Evolutionary conservation across 2,329 filamentous ascomycete species (phyloP), one percentile per base, ranked within the genome.

Genomic region (Phyllosticta citriasiana): DNA sequence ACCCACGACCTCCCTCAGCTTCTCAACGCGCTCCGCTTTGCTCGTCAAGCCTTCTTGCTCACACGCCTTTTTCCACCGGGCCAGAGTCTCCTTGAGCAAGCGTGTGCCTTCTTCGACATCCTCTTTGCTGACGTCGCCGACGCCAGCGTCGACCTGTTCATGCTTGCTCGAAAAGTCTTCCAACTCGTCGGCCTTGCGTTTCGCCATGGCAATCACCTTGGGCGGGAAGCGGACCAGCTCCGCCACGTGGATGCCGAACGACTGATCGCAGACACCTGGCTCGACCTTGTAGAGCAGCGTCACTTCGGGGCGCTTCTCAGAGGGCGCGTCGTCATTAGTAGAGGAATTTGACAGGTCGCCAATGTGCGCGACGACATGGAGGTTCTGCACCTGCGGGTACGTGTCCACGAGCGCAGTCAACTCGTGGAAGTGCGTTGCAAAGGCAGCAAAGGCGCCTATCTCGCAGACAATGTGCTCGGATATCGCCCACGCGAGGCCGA

Each of bases 171-270:
- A 88, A 69, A 99, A 99, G 73, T 99, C 94, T 73, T 99, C 94
- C 40, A 99, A 81, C 79, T 99, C 95, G 73, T 97, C 94, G 0
- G 94, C 94, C 78, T 99, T 99, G 67, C 94, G 85, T 77, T 96
- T 96, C n/a, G 94, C 94, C 95, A 99, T 99, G 65, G 91, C 91
- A 63, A 99, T 89, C 16, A 99, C 95, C 77, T 99, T 99, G 67
- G 91, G 87, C 0, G 94, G 94, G 77, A 99, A 99, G 53, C 92
- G 86, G 22, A 99, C 94, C 5, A 99, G 83, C 77, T 99, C 94
- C 0, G 94, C 94, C 14, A 99, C 95, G 75, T 99, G 94, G 68
- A 99, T 99, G 68, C 94, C 94, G 73, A 99, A 99, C 62, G 88
- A 94, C 77, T 99, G 94, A 74, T 99, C 94, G 71, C 91, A 97